Evolutionary conservation across 805 yeast species (phyloP).

Genomic region (Tetrapisispora pingtungensis): DNA sequence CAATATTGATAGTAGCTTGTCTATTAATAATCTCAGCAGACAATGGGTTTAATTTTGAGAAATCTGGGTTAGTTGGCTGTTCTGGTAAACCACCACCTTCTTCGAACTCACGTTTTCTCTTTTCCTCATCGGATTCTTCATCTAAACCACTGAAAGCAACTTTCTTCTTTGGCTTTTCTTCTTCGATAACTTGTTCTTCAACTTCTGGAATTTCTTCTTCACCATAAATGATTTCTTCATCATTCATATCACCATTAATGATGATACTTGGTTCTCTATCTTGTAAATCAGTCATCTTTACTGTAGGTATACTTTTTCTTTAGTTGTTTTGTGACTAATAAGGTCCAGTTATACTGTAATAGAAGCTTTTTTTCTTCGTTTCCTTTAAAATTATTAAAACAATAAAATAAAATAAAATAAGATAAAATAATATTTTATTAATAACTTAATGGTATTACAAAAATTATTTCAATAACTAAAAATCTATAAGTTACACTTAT

Average conservation of each 20-base stretch:
- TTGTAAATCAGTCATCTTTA: slow-evolving; percentile 63
- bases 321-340: background rate
- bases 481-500: too few species aligned
- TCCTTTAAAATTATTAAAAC: too few species aligned
- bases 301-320: background rate
- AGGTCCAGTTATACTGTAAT: too few species aligned
- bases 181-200: slow-evolving; percentile 34
- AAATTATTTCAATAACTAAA: too few species aligned
- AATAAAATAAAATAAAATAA: too few species aligned
- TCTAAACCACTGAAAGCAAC: slow-evolving; percentile 76
- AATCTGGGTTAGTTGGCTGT: slow-evolving; percentile 87
- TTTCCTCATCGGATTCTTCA: slow-evolving; percentile 63
- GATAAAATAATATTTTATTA: too few species aligned
- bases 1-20: slow-evolving; percentile 98
- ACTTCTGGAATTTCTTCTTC: slow-evolving; percentile 29
- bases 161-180: slow-evolving; percentile 46
- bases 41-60: slow-evolving; percentile 68
- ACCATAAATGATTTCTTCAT: slow-evolving; percentile 25
- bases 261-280: slow-evolving; percentile 79
- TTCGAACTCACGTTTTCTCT: slow-evolving; percentile 75
- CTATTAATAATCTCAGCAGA: slow-evolving; percentile 94
- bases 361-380: too few species aligned
- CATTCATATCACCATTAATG: slow-evolving; percentile 49
- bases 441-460: too few species aligned
- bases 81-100: slow-evolving; percentile 98